phyloP scores from a whole-genome alignment of 495 filamentous ascomycete species.

The Tuber borchii region DNA sequence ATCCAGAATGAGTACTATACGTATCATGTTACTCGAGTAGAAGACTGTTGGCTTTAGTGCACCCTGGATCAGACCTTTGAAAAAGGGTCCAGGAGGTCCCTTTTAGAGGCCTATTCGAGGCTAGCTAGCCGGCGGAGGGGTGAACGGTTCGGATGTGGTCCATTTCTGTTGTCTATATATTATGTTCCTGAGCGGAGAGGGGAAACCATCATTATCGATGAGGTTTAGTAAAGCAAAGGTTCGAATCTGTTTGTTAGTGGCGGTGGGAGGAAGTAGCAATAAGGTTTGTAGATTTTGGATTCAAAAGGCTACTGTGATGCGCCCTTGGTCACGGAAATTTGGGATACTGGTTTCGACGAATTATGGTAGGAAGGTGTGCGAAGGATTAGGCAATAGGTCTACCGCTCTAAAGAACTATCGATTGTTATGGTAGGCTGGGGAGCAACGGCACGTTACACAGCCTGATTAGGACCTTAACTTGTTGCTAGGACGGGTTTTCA shows the following conservation, averaged over 20 bases:
- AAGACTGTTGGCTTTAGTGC: neutral
- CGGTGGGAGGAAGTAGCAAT: neutral
- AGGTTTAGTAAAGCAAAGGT: neutral
- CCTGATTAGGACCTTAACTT: too few species aligned
- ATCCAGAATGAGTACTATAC: neutral
- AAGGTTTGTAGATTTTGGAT: neutral
- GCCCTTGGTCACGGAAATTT: neutral
- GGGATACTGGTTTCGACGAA: neutral
- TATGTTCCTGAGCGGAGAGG: neutral
- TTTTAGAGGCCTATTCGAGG: neutral
- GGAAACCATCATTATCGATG: neutral
- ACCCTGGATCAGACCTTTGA: neutral
- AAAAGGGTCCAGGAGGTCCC: neutral
- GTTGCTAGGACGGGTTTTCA: too few species aligned
- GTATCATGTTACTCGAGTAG: neutral
- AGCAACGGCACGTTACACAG: neutral
- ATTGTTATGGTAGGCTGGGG: neutral
- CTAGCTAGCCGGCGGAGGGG: neutral
- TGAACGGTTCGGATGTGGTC: neutral
- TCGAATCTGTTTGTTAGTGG: neutral
- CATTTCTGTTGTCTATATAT: neutral
- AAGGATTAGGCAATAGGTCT: neutral
- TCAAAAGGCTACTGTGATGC: neutral
- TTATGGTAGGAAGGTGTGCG: neutral
- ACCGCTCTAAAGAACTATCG: neutral